Evolutionary conservation across 805 yeast species (phyloP), one percentile per base, ranked within the genome.

Genomic region (Saturnispora kantuleensis): DNA sequence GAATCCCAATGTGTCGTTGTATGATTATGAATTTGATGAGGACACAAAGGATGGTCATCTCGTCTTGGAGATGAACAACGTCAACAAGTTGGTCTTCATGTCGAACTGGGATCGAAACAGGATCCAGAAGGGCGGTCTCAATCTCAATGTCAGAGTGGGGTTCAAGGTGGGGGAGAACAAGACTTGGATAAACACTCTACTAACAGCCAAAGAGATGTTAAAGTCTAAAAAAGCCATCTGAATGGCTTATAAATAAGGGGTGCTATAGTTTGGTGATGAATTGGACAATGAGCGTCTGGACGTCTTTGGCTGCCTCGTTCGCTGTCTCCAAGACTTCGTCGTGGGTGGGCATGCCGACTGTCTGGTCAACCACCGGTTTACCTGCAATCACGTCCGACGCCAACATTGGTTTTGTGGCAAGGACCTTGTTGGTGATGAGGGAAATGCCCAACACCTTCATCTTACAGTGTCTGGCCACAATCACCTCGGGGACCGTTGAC

Each of bases 401-500:
- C 57, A 81, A 73, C 6, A 82, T 77, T 9, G 93, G 86, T 44
- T 74, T 72, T 26, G 74, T 82, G 21, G 73, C 73, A 6, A 88
- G 84, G 32, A 86, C 88, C 1, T 76, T 80, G 58, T 90, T 90
- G 16, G 97, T 90, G 53, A 90, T 81, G 49, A 93, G 70, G 51
- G 93, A 82, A 35, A 90, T 62, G 0, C 97, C 97, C 50, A 90
- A 66, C 5, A 88, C 95, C 51, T 69, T 73, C 66, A 93, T 63
- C 1, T 89, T 95, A 47, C 80, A 74, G 61, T 93, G 97, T 60
- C 95, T 79, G 2, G 96, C 97, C 15, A 87, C 82, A 49, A 87
- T 77, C 2, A 87, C 95, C 63, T 90, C 98, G 0, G 98, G 97
- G 31, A 90, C 97, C 0, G 97, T 93, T 46, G 95, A 84, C 98